These are phyloP conservation scores for Psidium guajava DNA, from an alignment of 345 rosid genomes.

Conservation along the genomic window DNA sequence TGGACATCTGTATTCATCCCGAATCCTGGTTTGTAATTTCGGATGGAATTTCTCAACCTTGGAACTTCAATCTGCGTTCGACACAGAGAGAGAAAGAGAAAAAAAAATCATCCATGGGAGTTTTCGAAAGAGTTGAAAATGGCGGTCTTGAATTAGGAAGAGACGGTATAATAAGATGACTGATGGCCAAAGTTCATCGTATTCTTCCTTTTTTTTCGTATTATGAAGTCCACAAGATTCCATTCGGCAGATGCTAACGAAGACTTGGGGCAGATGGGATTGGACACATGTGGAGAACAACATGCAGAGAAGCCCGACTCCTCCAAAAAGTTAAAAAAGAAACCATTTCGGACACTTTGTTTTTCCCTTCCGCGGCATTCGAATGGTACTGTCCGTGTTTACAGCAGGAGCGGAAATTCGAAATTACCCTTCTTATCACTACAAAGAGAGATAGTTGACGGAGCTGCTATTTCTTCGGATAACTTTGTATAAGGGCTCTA, in stretches of 20 bases:
- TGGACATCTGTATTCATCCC: neutral
- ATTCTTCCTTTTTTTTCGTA: neutral
- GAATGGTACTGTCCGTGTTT: neutral
- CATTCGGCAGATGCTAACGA: neutral
- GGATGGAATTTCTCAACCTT: neutral
- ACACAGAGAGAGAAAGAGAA: neutral
- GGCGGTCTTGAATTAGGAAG: neutral
- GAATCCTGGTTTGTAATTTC: neutral
- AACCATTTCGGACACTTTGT: neutral
- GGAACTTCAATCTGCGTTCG: neutral
- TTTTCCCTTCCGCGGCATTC: neutral
- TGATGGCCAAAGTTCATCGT: neutral
- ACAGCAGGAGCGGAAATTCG: neutral
- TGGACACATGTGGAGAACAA: neutral
- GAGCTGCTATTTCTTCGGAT: neutral
- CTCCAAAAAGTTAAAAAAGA: neutral
- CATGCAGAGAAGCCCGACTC: neutral
- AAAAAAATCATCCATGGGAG: neutral
- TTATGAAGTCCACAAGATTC: neutral
- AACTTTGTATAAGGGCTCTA: too few relatives aligned
- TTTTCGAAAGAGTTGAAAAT: neutral
- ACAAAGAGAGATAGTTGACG: neutral
- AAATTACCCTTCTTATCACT: neutral
- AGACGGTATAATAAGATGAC: neutral
- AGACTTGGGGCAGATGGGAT: neutral